Conservation (phyloP, 2,329 filamentous ascomycete genomes). For the Trichoderma cornu-damae region DNA sequence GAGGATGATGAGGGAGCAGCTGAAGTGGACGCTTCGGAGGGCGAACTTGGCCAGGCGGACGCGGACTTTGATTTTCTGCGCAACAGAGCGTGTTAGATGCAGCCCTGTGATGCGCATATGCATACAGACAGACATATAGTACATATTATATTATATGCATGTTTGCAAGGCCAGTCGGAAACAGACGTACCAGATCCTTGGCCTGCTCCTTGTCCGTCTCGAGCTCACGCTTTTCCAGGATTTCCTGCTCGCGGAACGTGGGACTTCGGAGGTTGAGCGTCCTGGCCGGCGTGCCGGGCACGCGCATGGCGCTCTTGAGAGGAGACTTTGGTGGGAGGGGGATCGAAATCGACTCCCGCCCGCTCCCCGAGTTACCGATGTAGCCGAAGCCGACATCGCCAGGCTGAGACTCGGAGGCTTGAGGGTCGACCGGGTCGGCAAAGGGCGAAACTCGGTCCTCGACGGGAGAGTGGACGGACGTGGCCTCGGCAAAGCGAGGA, state of each 20-base stretch:
- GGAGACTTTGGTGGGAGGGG: constrained; percentile 66
- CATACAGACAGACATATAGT: no score
- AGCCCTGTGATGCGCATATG: no score
- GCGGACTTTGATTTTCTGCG: constrained; percentile 82
- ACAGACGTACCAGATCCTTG: constrained; percentile 72
- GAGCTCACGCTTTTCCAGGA: constrained; percentile 78
- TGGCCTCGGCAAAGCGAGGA: constrained; percentile 76
- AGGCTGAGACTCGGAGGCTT: constrained; percentile 60
- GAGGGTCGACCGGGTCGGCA: constrained; percentile 51
- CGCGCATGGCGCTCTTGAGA: constrained; percentile 84
- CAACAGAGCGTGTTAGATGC: background rate
- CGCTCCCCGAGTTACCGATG: constrained; percentile 57
- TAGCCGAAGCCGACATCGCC: constrained; percentile 92
- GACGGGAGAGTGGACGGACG: constrained; percentile 70
- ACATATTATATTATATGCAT: no score
- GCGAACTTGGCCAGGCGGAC: constrained; percentile 92
- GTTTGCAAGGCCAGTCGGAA: background rate
- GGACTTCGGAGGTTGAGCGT: constrained; percentile 79
- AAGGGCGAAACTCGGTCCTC: constrained; percentile 56
- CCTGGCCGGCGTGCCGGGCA: constrained; percentile 74
- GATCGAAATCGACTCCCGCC: constrained; percentile 51
- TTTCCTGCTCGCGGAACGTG: constrained; percentile 82
- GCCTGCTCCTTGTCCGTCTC: constrained; percentile 81
- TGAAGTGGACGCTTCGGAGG: constrained; percentile 93
- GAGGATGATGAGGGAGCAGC: constrained; percentile 91